Evolutionary conservation across 257 asterid species (phyloP), one percentile per base, ranked within the genome.

Genomic region (Fraxinus anomala): DNA sequence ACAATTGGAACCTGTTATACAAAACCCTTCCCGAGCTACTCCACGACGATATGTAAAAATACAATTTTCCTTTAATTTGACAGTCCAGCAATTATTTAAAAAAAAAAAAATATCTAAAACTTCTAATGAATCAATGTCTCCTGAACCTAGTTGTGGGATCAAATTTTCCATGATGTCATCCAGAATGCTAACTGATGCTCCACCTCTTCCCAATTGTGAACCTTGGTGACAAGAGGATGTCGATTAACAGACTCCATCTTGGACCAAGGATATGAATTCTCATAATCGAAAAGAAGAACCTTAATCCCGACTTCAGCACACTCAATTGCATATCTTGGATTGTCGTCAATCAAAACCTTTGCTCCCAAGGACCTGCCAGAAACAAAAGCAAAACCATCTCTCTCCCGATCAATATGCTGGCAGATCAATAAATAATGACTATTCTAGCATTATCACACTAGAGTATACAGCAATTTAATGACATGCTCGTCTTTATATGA

Each of bases 181-280:
- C 85, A 81, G 0, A 90, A 84, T 51, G 87, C 86, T 77, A 95
- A 63, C 17, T 63, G 94, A 78, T 88, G 75, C 86, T 93, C 97
- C 78, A 90, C 97, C 82, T 93, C 99, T 80, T 86, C 87, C 99
- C 99, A 95, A 63, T 85, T 89, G 81, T 88, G 92, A 72, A 91
- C 98, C 80, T 87, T 95, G 59, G 94, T 88, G 72, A 95, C 90
- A 73, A 93, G 90, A 70, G 98, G 97, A 75, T 95, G 99, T 28
- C 84, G 87, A 75, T 85, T 75, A 75, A 85, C 65, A 77, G 86
- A 71, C 49, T 86, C 93, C 16, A 69, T 86, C 88, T 95, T 95
- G 81, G 89, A 90, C 99, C 98, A 95, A 4, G 99, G 99, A 79
- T 95, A 93, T 51, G 99, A 88, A 81, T 95, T 89, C 86, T 91